These are phyloP conservation scores for Silene coronaria DNA, from an alignment of 179 eudicot species.

Conservation along the genomic window DNA sequence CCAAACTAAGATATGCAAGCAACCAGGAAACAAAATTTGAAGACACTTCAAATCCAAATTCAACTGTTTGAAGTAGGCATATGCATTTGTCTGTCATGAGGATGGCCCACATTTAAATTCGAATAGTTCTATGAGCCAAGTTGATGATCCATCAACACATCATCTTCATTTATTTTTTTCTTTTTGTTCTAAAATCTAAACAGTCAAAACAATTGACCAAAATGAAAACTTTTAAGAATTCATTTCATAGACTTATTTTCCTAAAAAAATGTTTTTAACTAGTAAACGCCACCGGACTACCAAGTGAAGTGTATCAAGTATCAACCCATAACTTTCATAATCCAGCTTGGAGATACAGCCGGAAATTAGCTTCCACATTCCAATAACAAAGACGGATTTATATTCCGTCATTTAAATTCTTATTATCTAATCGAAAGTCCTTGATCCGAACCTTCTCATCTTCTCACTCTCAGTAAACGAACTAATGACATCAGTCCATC, in stretches of 20 bases:
- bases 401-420: neutral
- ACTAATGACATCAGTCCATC: neutral
- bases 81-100: neutral
- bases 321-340: neutral
- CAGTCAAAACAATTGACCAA: neutral
- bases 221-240: neutral
- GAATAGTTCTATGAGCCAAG: neutral
- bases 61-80: neutral
- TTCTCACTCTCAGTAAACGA: too few species aligned
- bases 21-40: neutral
- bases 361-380: neutral
- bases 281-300: neutral
- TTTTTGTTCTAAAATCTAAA: neutral
- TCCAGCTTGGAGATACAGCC: neutral
- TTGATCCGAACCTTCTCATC: neutral
- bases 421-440: neutral
- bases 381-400: neutral
- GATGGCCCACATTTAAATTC: neutral
- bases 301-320: neutral
- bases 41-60: neutral
- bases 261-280: neutral
- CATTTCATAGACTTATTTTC: neutral
- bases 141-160: neutral
- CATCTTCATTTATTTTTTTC: neutral
- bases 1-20: neutral